Conservation (phyloP, 208 protist species). For the Leishmania arabica region DNA sequence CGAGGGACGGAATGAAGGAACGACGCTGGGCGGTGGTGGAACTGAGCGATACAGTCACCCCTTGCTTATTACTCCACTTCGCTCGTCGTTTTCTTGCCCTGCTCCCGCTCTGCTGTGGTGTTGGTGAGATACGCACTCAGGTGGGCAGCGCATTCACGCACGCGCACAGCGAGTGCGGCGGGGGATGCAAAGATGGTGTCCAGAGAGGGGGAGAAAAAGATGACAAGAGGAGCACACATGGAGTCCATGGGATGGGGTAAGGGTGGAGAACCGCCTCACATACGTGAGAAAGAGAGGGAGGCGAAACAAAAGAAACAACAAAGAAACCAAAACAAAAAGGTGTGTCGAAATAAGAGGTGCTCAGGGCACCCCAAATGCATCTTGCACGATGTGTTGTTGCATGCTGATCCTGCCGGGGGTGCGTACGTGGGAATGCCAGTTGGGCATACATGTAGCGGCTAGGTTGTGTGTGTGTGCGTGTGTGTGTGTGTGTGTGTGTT, state of each 20-base stretch:
- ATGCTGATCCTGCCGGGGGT: neutral
- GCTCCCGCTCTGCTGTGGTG: neutral
- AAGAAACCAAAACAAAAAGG: neutral
- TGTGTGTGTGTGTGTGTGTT: neutral
- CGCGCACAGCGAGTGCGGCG: neutral
- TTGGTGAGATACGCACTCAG: neutral
- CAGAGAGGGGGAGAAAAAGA: neutral
- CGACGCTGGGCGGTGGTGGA: neutral
- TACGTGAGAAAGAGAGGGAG: constrained; percentile 15
- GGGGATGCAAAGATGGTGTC: neutral
- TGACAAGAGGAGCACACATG: neutral
- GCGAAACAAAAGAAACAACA: neutral
- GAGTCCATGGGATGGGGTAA: neutral
- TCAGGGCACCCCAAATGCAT: neutral
- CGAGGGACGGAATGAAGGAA: neutral
- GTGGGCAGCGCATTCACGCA: neutral
- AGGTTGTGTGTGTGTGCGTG: neutral
- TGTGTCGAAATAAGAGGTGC: neutral
- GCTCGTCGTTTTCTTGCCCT: constrained; percentile 1
- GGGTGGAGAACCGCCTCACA: constrained; percentile 33
- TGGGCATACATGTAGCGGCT: neutral
- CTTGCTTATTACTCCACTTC: neutral
- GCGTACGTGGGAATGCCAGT: neutral
- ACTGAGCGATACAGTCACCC: neutral
- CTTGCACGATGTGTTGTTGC: neutral